Base-by-base conservation (phyloP, 2,329 filamentous ascomycete genomes). In the Metarhizium robertsii region DNA sequence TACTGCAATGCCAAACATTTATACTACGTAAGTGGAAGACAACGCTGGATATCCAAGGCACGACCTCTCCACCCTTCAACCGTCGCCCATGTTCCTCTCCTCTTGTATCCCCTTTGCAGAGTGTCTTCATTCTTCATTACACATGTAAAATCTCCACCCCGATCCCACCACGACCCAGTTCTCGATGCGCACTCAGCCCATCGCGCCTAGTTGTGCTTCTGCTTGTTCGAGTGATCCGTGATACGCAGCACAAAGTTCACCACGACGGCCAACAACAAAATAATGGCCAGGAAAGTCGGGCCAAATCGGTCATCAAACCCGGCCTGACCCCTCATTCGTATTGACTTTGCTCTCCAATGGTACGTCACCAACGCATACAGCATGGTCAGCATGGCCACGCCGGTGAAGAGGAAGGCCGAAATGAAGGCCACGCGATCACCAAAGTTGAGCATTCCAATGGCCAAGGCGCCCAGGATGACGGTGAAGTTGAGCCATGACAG, bases 401-500 rank as follows among this genome's bases (percentile, higher is more conserved):
- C 77, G 1, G 94, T 97, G 77, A 99, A 99, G 53, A 96, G 79
- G 53, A 90, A 92, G 55, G 94, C 91, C 59, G 87, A 92, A 73
- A 97, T 96, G 70, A 94, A 94, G 65, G 92, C 92, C 55, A 95
- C 85, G 61, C 85, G 86, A 74, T 99, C 94, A 69, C 94, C 94
- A 66, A 99, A 99, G 79, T 99, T 99, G 67, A 99, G 85, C 69
- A 99, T 91, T 64, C 94, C 94, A 64, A 99, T 90, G 62, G 94
- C 92, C 52, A 99, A 85, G 61, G 94, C 94, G 67, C 94, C 94
- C 59, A 99, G 88, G 73, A 99, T 92, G 68, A 99, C 92, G 71
- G 92, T 96, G 80, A 97, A 97, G 82, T 99, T 99, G 68, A 99
- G 89, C 94, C 94, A 99, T 74, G 91, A 96, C 67, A 99, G 85